Evolutionary conservation across 2,329 filamentous ascomycete genomes (phyloP).

Genomic region (Nothopassalora personata): DNA sequence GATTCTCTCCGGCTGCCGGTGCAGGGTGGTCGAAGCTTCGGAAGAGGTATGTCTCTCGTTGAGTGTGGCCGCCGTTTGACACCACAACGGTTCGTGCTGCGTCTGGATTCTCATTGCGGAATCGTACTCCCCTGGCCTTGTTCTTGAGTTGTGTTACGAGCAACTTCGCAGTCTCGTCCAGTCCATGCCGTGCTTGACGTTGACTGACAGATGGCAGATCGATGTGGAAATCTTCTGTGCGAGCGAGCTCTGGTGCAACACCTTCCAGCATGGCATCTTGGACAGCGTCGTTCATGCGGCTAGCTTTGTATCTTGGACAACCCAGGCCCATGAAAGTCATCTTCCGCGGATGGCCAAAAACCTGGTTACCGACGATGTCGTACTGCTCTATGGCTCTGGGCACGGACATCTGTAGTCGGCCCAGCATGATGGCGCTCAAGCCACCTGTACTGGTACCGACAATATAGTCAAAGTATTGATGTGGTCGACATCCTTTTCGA

Average conservation of each 20-base stretch:
- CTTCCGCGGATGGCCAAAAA: constrained; percentile 14
- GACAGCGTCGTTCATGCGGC: constrained; percentile 8
- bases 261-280: constrained; percentile 5
- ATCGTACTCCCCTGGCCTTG: background rate
- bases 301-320: constrained; percentile 8
- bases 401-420: constrained; percentile 19
- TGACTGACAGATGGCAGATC: background rate
- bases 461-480: constrained; percentile 25
- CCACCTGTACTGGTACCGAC: constrained; percentile 19
- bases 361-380: constrained; percentile 9
- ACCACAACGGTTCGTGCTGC: background rate
- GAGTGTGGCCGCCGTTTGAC: background rate
- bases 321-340: background rate
- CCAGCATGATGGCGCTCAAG: constrained; percentile 24
- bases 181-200: background rate
- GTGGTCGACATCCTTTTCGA: constrained; percentile 9
- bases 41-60: background rate
- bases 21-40: background rate
- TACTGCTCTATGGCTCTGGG: constrained; percentile 12
- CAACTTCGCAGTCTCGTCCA: background rate
- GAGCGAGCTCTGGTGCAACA: background rate
- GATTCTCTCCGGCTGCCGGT: background rate
- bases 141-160: background rate
- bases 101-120: constrained; percentile 6
- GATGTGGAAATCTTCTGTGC: no score